phyloP scores from a whole-genome alignment of 164 flowering plant genomes.

The Chimonanthus salicifolius region DNA sequence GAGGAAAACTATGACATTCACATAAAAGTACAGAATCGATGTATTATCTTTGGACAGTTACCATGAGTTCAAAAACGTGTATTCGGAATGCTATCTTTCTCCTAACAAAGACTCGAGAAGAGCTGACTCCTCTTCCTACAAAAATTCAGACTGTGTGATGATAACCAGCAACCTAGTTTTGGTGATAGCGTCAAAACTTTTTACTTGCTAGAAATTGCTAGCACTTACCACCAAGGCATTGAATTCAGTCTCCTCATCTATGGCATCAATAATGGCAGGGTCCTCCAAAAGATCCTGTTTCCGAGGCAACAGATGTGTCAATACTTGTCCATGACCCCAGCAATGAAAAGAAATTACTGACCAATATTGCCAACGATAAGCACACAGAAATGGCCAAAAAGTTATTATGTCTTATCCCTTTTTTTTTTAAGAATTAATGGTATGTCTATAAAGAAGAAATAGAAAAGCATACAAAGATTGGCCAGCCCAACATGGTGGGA shows the following conservation, averaged over 20 bases:
- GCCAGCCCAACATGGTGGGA: too few species aligned
- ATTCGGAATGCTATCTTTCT: constrained; percentile 27
- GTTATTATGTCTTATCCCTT: not conserved
- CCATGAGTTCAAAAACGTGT: not conserved
- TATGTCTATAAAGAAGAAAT: too few species aligned
- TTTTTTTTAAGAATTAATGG: too few species aligned
- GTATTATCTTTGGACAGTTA: not conserved
- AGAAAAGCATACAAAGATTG: too few species aligned
- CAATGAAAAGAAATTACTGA: not conserved
- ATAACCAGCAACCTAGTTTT: constrained; percentile 2
- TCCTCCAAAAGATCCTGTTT: constrained; percentile 81
- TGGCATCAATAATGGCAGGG: constrained; percentile 64
- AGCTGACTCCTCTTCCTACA: constrained; percentile 91
- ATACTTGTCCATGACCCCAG: not conserved
- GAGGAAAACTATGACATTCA: not conserved
- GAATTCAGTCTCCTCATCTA: constrained; percentile 96
- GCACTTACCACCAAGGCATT: constrained; percentile 85
- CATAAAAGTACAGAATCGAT: not conserved
- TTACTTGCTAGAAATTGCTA: not conserved
- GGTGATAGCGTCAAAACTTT: not conserved
- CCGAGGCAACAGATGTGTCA: not conserved
- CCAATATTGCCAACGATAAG: not conserved
- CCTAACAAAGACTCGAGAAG: constrained; percentile 71
- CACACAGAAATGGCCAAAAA: not conserved
- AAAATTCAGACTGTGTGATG: not conserved